Percentiles rank a stretch among this genome's conserved stretches.
These are phyloP conservation scores for Picea abies DNA, from an alignment of 83 land plant genomes.

Conservation along the genomic window DNA sequence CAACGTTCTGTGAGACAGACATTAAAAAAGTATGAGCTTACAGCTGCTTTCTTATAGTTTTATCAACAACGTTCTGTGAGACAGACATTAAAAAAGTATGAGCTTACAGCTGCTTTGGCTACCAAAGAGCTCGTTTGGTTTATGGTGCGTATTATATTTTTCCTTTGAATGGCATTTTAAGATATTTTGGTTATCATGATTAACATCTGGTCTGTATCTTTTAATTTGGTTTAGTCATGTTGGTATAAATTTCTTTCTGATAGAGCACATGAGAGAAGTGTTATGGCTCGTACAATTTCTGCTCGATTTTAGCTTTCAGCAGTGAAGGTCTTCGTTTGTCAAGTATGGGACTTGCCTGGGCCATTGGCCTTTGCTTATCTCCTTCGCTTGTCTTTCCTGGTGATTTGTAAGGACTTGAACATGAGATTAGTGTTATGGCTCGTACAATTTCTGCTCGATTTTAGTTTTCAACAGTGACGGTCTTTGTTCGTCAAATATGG, in stretches of 20 bases:
- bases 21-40: conserved; percentile 43
- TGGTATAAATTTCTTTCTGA: not conserved
- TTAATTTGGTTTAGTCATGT: not conserved
- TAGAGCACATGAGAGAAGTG: not conserved
- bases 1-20: conserved; percentile 38
- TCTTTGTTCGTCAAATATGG: no score
- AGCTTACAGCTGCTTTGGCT: conserved; percentile 48
- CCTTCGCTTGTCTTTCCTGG: no score
- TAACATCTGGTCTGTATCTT: no score
- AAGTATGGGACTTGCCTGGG: no score
- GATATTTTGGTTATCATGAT: not conserved
- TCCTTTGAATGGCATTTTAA: not conserved
- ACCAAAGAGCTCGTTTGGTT: conserved; percentile 73
- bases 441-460: not conserved
- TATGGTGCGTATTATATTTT: conserved; percentile 38
- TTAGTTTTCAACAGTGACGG: no score
- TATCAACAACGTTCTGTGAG: conserved; percentile 42
- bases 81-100: conserved; percentile 39
- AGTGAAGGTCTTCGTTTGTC: no score
- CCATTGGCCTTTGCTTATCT: no score
- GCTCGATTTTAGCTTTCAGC: no score
- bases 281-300: not conserved
- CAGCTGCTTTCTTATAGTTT: conserved; percentile 45
- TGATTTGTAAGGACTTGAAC: no score
- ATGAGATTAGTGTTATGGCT: no score